phyloP scores from a whole-genome alignment of 768 basidiomycete genomes.

The Lactifluus subvellereus region DNA sequence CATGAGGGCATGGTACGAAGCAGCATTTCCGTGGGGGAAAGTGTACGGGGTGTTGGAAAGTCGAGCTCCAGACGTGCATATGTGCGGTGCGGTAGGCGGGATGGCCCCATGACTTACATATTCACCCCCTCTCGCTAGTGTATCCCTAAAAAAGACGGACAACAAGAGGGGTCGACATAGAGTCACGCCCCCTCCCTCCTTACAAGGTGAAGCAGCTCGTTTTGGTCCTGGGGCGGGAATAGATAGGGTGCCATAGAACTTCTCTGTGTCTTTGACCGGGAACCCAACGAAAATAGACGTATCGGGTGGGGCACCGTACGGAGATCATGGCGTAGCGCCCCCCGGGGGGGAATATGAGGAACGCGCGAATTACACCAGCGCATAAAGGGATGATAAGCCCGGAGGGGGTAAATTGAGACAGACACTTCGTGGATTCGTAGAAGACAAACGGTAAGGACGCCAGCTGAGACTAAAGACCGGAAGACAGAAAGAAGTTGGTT shows the following conservation, averaged over 20 bases:
- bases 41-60: not conserved
- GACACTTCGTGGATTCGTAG: not conserved
- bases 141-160: not conserved
- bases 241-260: not conserved
- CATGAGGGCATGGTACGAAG: not conserved
- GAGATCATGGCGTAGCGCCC: not conserved
- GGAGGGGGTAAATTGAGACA: not conserved
- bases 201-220: not conserved
- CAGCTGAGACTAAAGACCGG: not conserved
- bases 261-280: not conserved
- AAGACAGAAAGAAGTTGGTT: not conserved
- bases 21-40: not conserved
- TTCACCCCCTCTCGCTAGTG: not conserved
- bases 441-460: not conserved
- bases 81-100: not conserved
- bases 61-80: not conserved
- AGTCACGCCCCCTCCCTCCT: not conserved
- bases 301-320: not conserved
- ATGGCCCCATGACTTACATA: not conserved
- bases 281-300: not conserved
- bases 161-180: not conserved
- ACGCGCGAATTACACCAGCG: not conserved
- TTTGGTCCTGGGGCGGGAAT: not conserved
- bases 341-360: not conserved
- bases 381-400: not conserved